Percentiles rank a stretch among this genome's conserved stretches.
phyloP scores from a whole-genome alignment of 2,329 filamentous ascomycete genomes.

The Neocatenulostroma microsporum region DNA sequence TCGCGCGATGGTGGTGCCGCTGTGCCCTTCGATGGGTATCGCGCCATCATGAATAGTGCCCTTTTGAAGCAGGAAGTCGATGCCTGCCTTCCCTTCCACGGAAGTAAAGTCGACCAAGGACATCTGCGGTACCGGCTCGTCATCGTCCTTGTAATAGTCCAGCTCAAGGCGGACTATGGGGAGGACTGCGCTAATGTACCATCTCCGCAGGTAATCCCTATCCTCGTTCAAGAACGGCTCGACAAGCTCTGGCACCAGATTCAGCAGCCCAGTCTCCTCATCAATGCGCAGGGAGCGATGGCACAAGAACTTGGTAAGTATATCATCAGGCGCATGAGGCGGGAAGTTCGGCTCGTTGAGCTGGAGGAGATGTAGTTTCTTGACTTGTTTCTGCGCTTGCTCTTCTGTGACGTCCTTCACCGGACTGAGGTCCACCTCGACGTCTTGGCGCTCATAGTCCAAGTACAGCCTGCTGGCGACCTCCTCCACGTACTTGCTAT shows the following conservation, averaged over 20 bases:
- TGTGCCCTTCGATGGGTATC: conserved; percentile 6
- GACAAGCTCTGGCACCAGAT: conserved; percentile 59
- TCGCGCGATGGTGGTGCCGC: conserved; percentile 39
- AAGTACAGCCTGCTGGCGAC: conserved; percentile 46
- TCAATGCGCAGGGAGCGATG: conserved; percentile 63
- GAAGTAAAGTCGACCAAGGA: conserved; percentile 58
- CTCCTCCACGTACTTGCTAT: conserved; percentile 54
- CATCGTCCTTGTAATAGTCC: conserved; percentile 57
- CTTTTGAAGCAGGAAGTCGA: conserved; percentile 54
- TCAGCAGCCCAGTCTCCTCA: conserved; percentile 61
- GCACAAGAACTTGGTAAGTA: conserved; percentile 57
- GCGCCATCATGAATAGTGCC: conserved; percentile 40
- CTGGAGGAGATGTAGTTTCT: conserved; percentile 56
- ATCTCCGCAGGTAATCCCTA: conserved; percentile 54
- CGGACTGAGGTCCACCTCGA: conserved; percentile 46
- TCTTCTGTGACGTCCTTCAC: conserved; percentile 55
- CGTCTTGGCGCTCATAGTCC: conserved; percentile 33
- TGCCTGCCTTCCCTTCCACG: conserved; percentile 51
- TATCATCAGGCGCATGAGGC: conserved; percentile 45
- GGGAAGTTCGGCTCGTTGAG: conserved; percentile 46
- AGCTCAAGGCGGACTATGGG: conserved; percentile 61
- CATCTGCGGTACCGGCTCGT: conserved; percentile 43
- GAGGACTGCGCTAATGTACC: conserved; percentile 61
- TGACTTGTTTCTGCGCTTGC: conserved; percentile 55
- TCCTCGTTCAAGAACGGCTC: conserved; percentile 59